Evolutionary conservation across 495 filamentous ascomycete species (phyloP).

Genomic region (Parathielavia appendiculata): DNA sequence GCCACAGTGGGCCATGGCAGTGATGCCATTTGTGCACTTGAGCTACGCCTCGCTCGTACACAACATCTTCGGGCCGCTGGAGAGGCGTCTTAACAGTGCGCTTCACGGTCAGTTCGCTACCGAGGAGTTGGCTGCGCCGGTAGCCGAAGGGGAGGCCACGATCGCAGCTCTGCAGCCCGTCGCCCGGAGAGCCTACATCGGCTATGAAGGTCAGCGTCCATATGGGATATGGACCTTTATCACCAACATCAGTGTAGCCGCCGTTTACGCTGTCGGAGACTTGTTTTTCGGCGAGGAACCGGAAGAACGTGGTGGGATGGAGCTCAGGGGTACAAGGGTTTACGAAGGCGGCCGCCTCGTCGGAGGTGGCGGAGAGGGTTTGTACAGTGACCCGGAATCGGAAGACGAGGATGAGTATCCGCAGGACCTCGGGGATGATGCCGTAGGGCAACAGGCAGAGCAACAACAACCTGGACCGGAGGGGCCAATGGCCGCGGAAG

Average conservation of each 20-base stretch:
- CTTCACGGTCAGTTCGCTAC: conserved; percentile 25
- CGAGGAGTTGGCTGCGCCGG: conserved; percentile 15
- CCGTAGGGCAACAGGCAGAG: not conserved
- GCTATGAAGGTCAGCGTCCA: no score
- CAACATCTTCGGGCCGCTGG: conserved; percentile 55
- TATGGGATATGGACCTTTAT: no score
- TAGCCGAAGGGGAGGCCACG: not conserved
- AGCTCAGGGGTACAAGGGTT: no score
- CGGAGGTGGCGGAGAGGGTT: conserved; percentile 26
- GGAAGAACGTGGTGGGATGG: conserved; percentile 10
- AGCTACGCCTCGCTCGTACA: conserved; percentile 64
- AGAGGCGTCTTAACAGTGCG: conserved; percentile 53
- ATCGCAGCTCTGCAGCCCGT: not conserved
- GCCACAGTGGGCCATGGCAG: conserved; percentile 60
- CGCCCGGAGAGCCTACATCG: not conserved
- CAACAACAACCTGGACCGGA: not conserved
- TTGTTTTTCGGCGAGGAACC: conserved; percentile 27
- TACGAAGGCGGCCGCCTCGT: not conserved
- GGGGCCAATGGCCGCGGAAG: not conserved
- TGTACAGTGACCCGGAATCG: not conserved
- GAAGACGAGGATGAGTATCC: conserved; percentile 33
- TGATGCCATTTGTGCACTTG: conserved; percentile 63
- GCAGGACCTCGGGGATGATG: conserved; percentile 21
- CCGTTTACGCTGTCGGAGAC: not conserved
- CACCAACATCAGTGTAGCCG: no score